Evolutionary conservation across 1,139 yeast species (phyloP).

Genomic region (Candida freyschussii): DNA sequence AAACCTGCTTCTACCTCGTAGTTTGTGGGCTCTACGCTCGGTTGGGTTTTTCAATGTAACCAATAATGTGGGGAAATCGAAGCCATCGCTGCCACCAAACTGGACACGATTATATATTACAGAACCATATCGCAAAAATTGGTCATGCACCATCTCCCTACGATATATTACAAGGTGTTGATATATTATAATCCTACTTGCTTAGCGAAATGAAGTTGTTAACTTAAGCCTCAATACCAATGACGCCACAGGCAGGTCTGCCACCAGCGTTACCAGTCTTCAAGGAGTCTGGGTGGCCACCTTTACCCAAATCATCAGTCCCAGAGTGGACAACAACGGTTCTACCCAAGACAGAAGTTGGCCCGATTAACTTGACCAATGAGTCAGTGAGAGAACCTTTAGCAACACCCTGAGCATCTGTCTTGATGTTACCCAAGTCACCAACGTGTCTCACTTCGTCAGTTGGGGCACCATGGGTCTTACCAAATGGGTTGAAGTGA

Average conservation of each 20-base stretch:
- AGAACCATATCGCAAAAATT: too few relatives aligned
- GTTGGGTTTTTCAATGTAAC: too few relatives aligned
- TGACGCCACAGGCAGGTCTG: conserved; percentile 99
- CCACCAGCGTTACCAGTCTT: conserved; percentile 99
- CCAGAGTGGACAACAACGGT: conserved; percentile 96
- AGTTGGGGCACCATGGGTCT: conserved; percentile 92
- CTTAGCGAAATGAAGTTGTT: too few relatives aligned
- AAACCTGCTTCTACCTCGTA: too few relatives aligned
- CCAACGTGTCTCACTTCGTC: conserved; percentile 93
- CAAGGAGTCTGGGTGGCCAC: conserved; percentile 89
- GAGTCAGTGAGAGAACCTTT: conserved; percentile 80
- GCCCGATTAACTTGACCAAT: conserved; percentile 76
- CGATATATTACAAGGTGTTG: too few relatives aligned
- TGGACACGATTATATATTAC: too few relatives aligned
- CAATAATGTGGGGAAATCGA: too few relatives aligned
- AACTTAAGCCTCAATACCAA: conserved; percentile 52
- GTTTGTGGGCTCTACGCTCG: too few relatives aligned
- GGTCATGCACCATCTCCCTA: too few relatives aligned
- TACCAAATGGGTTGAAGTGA: conserved; percentile 91
- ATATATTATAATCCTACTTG: too few relatives aligned
- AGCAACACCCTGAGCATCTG: conserved; percentile 85
- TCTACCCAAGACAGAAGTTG: conserved; percentile 86
- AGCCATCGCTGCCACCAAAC: too few relatives aligned
- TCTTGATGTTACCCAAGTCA: conserved; percentile 89
- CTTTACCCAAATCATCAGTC: conserved; percentile 93